Conservation (phyloP, 805 yeast species). For the Yarrowia sp. region DNA sequence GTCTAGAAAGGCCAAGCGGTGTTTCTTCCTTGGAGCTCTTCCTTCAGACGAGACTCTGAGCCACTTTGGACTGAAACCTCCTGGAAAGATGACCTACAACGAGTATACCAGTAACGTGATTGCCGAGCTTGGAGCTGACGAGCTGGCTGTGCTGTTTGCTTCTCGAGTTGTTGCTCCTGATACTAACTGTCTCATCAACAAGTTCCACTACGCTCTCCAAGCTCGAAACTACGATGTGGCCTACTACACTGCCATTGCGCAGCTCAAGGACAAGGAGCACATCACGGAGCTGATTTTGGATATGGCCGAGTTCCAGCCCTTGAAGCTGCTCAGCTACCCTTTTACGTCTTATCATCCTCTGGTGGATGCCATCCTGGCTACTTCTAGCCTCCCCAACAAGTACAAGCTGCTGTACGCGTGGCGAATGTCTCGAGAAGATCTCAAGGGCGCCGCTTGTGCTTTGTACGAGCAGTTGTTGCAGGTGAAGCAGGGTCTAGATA, state of each 20-base stretch:
- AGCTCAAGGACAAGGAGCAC: constrained; percentile 6
- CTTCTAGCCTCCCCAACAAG: neutral
- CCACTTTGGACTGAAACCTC: neutral
- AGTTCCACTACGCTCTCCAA: neutral
- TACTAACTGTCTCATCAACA: neutral
- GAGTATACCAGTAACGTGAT: neutral
- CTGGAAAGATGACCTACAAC: neutral
- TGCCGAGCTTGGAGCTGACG: neutral
- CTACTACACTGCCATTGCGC: constrained; percentile 7
- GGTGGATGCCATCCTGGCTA: constrained; percentile 12
- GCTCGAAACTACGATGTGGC: constrained; percentile 25
- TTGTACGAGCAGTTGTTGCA: constrained; percentile 30
- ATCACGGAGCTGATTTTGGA: neutral
- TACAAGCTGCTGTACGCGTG: constrained; percentile 52
- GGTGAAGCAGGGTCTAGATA: neutral
- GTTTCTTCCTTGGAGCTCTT: neutral
- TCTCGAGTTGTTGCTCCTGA: neutral
- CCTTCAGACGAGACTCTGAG: neutral
- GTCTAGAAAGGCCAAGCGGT: constrained; percentile 17
- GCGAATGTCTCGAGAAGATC: constrained; percentile 49
- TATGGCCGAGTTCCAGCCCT: constrained; percentile 11
- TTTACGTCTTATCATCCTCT: constrained; percentile 2
- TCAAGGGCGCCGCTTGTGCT: constrained; percentile 35
- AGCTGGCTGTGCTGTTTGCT: constrained; percentile 2
- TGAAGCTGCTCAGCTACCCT: constrained; percentile 3